Conservation (phyloP, 176 grass and related monocot genomes). For the Carex kokanica region DNA sequence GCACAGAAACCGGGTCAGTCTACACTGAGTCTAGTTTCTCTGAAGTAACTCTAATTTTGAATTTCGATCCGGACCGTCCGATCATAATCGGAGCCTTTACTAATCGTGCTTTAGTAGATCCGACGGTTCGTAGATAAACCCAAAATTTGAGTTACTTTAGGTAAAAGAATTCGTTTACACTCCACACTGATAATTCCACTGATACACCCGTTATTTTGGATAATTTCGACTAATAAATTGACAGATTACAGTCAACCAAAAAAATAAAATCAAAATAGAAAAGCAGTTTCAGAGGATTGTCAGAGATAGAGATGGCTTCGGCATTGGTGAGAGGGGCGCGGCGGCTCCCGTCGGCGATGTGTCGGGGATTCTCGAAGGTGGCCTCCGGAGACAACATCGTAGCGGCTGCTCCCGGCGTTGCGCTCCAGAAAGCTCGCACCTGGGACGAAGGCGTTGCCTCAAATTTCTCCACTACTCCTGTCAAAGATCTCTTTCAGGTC, state of each 20-base stretch:
- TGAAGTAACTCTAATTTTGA: too few relatives aligned
- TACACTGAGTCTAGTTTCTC: neutral
- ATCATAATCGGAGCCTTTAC: too few relatives aligned
- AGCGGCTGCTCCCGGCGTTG: conserved; percentile 51
- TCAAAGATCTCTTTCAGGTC: conserved; percentile 79
- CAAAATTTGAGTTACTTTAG: too few relatives aligned
- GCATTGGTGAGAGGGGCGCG: conserved; percentile 46
- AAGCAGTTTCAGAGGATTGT: neutral
- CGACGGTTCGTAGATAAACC: too few relatives aligned
- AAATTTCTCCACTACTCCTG: conserved; percentile 80
- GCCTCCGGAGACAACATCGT: conserved; percentile 65
- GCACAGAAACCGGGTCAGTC: neutral
- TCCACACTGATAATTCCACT: too few relatives aligned
- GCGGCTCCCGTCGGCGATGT: conserved; percentile 29
- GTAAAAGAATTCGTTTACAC: too few relatives aligned
- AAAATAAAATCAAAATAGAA: neutral
- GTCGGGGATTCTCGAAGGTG: conserved; percentile 34
- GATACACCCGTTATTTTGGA: neutral
- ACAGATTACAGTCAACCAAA: neutral
- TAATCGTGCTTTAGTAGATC: too few relatives aligned
- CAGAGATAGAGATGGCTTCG: conserved; percentile 52
- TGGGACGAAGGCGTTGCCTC: conserved; percentile 94
- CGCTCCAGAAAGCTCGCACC: conserved; percentile 81
- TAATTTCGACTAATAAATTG: neutral
- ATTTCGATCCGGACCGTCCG: too few relatives aligned